Conservation (phyloP, 2,329 filamentous ascomycete species). For the Cordyceps javanica region DNA sequence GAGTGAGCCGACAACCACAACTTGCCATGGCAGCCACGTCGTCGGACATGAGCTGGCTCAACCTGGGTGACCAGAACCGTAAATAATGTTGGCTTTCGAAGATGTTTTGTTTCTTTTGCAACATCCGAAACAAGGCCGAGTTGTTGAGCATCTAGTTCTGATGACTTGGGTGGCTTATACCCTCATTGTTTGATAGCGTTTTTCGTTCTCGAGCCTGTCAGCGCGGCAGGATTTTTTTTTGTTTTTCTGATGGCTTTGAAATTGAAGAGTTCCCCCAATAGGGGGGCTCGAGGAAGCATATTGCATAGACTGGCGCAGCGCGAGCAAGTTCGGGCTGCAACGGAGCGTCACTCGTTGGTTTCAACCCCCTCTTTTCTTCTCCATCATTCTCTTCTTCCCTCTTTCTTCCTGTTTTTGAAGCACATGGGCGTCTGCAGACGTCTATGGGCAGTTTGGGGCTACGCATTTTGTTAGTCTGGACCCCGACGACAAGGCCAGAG, state of each 20-base stretch:
- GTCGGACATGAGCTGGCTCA: constrained; percentile 76
- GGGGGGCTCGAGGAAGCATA: constrained; percentile 5
- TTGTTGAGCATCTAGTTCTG: constrained; percentile 13
- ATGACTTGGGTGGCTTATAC: constrained; percentile 16
- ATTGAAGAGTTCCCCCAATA: neutral
- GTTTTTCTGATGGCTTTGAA: neutral
- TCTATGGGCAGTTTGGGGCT: neutral
- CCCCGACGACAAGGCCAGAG: constrained; percentile 19
- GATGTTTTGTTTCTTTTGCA: neutral
- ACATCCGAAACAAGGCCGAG: constrained; percentile 14
- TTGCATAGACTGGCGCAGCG: constrained; percentile 10
- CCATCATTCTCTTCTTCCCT: neutral
- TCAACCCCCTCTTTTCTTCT: constrained; percentile 1
- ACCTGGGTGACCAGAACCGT: constrained; percentile 49
- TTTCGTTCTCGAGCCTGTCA: constrained; percentile 8
- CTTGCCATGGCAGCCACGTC: constrained; percentile 43
- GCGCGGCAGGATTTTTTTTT: constrained; percentile 4
- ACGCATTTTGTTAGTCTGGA: neutral
- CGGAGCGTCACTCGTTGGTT: constrained; percentile 16
- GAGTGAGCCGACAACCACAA: constrained; percentile 44
- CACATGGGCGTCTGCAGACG: neutral
- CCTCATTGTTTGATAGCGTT: constrained; percentile 12
- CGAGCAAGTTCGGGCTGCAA: constrained; percentile 15
- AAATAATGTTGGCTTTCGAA: constrained; percentile 14
- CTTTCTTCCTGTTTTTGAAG: neutral